Conservation (phyloP, 140 eudicot genomes). For the Flaveria floridana region DNA sequence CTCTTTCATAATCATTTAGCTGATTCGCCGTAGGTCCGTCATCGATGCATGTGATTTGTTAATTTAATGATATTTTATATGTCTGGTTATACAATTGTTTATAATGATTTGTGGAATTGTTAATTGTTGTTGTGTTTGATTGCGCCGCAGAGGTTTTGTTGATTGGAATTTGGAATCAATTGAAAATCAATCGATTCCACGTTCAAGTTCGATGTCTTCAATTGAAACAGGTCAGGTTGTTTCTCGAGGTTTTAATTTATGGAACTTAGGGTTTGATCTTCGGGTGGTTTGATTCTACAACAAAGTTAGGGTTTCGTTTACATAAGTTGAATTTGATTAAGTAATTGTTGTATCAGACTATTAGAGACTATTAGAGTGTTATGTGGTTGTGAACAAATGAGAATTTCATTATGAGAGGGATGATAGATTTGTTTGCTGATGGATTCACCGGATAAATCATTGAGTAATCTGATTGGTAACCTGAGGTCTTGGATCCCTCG, state of each 20-base stretch:
- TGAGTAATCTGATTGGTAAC: conserved; percentile 53
- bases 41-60: conserved; percentile 22
- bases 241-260: neutral
- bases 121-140: neutral
- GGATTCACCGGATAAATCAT: conserved; percentile 59
- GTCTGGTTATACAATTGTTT: neutral
- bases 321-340: conserved; percentile 6
- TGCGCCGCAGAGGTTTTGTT: conserved; percentile 4
- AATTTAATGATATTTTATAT: neutral
- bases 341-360: neutral
- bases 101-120: conserved; percentile 7
- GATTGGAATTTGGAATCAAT: neutral
- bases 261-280: neutral
- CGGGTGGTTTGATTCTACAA: conserved; percentile 14
- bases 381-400: conserved; percentile 51
- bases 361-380: neutral
- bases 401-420: conserved; percentile 55
- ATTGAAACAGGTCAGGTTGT: conserved; percentile 4
- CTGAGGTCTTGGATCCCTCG: conserved; percentile 79
- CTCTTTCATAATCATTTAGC: conserved; percentile 23
- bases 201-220: conserved; percentile 14
- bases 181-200: conserved; percentile 12
- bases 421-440: conserved; percentile 46
- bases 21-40: conserved; percentile 28
- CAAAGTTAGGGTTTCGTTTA: conserved; percentile 34